A percentile compares a stretch with the other conserved stretches of the same genome.
Evolutionary conservation across 2,329 filamentous ascomycete genomes (phyloP).

Genomic region (Polytolypa hystricis): DNA sequence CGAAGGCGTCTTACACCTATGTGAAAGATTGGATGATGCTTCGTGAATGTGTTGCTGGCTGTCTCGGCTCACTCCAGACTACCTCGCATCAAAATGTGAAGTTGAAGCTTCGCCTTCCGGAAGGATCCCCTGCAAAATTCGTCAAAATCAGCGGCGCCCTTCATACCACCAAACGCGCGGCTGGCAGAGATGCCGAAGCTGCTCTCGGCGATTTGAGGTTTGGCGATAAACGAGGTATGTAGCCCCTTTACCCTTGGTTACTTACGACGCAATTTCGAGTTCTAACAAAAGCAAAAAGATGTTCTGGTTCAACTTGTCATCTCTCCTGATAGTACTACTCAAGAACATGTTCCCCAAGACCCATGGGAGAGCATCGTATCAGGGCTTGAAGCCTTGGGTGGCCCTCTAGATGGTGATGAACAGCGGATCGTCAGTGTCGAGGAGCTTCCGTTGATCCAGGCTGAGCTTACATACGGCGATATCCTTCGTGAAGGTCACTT

Average conservation of each 20-base stretch:
- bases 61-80: conserved; percentile 80
- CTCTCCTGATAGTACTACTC: conserved; percentile 67
- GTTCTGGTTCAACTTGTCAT: conserved; percentile 92
- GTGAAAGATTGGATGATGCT: conserved; percentile 99
- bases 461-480: conserved; percentile 86
- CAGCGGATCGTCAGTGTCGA: conserved; percentile 76
- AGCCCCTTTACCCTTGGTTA: neutral
- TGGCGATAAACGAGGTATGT: conserved; percentile 66
- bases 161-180: conserved; percentile 91
- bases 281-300: conserved; percentile 40
- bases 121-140: conserved; percentile 95
- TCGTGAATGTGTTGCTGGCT: conserved; percentile 87
- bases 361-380: conserved; percentile 97
- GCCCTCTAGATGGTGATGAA: conserved; percentile 75
- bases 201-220: conserved; percentile 85
- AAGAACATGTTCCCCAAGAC: conserved; percentile 81
- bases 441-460: conserved; percentile 89
- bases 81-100: conserved; percentile 98
- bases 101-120: conserved; percentile 82
- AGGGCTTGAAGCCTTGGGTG: conserved; percentile 83
- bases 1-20: conserved; percentile 94
- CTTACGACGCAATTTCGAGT: neutral
- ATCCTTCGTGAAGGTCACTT: conserved; percentile 79
- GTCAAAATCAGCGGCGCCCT: conserved; percentile 96
- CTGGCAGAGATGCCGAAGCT: conserved; percentile 87